Conservation (phyloP, 768 basidiomycete genomes). For the Suillus subalutaceus region DNA sequence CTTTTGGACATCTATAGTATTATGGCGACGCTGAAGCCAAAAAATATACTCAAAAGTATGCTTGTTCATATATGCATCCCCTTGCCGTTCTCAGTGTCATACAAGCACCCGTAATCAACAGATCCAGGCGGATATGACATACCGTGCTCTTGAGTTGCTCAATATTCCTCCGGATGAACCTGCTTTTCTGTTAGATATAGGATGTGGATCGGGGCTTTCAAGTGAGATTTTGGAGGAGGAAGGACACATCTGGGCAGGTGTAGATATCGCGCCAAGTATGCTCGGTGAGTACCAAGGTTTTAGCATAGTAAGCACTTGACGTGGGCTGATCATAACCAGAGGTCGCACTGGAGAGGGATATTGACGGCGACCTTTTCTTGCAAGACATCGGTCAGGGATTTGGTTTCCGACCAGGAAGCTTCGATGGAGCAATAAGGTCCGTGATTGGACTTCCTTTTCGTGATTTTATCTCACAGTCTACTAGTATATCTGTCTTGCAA, state of each 20-base stretch:
- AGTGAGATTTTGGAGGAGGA: conserved; percentile 96
- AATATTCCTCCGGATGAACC: conserved; percentile 79
- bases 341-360: conserved; percentile 93
- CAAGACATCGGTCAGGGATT: conserved; percentile 99
- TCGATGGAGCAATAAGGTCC: conserved; percentile 97
- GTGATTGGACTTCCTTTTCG: conserved; percentile 17
- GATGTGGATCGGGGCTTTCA: conserved; percentile 95
- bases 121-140: conserved; percentile 98
- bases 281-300: conserved; percentile 61
- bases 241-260: conserved; percentile 91
- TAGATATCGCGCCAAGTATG: conserved; percentile 97
- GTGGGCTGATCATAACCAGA: conserved; percentile 49
- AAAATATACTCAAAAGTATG: conserved; percentile 95
- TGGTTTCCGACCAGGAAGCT: conserved; percentile 94
- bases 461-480: conserved; percentile 6
- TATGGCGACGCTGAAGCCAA: conserved; percentile 95
- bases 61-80: conserved; percentile 12
- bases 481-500: conserved; percentile 96
- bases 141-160: conserved; percentile 90
- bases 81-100: conserved; percentile 19
- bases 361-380: conserved; percentile 94
- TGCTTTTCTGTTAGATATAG: conserved; percentile 90
- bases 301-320: background rate
- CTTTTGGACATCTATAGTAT: conserved; percentile 56
- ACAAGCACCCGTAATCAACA: conserved; percentile 90